Evolutionary conservation across 2,329 filamentous ascomycete species (phyloP).

Genomic region (Cytospora piceicola): DNA sequence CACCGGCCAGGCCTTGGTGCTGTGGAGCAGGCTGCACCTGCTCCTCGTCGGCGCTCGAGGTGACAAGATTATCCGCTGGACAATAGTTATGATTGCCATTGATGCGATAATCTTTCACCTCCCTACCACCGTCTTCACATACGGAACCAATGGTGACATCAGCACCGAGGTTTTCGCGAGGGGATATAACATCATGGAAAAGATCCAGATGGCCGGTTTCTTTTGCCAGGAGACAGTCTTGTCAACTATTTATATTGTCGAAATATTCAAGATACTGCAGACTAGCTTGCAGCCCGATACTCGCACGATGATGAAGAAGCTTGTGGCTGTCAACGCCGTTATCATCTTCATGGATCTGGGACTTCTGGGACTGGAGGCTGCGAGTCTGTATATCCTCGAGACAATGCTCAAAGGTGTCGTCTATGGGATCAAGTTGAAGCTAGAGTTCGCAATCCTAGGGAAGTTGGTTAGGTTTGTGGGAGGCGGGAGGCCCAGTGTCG

Average conservation of each 20-base stretch:
- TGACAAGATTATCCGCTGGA: slow-evolving; percentile 7
- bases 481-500: neutral
- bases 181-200: slow-evolving; percentile 24
- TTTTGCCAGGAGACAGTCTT: slow-evolving; percentile 19
- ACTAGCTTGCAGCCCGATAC: slow-evolving; percentile 17
- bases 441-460: slow-evolving; percentile 18
- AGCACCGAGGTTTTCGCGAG: neutral
- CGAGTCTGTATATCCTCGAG: slow-evolving; percentile 20
- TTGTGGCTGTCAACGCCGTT: slow-evolving; percentile 13
- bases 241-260: slow-evolving; percentile 19
- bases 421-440: slow-evolving; percentile 19
- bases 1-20: slow-evolving; percentile 16
- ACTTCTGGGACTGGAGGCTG: slow-evolving; percentile 7
- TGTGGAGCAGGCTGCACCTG: slow-evolving; percentile 22
- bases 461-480: slow-evolving; percentile 19
- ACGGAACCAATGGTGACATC: neutral
- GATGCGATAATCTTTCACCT: slow-evolving; percentile 12
- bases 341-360: slow-evolving; percentile 22
- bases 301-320: slow-evolving; percentile 19
- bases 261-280: slow-evolving; percentile 14
- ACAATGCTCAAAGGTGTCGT: slow-evolving; percentile 27
- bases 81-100: slow-evolving; percentile 14
- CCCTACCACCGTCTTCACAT: slow-evolving; percentile 23
- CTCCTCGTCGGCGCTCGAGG: slow-evolving; percentile 11
- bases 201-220: slow-evolving; percentile 22